Conservation (phyloP, 2,329 filamentous ascomycete species). For the Fusarium illudens region DNA sequence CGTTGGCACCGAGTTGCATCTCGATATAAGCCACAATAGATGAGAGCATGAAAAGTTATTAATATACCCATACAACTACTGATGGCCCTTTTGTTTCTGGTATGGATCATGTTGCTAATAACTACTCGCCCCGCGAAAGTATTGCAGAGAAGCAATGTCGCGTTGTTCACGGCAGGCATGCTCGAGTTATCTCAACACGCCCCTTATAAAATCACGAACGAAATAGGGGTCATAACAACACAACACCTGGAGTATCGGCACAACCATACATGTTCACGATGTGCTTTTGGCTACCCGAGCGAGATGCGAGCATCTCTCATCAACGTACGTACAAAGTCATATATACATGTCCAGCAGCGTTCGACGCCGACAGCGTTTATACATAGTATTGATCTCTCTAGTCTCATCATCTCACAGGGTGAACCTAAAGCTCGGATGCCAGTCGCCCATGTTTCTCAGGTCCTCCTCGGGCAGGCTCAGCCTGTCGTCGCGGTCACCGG, state of each 20-base stretch:
- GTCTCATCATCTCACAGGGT: conserved; percentile 34
- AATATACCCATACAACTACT: conserved; percentile 41
- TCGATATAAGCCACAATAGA: conserved; percentile 31
- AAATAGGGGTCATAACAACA: background rate
- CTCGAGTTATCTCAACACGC: too few species aligned
- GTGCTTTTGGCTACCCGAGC: background rate
- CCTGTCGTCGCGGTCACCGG: conserved; percentile 44
- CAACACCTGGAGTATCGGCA: background rate
- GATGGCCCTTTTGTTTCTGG: background rate
- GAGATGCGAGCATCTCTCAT: background rate
- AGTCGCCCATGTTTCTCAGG: conserved; percentile 48
- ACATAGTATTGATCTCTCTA: background rate
- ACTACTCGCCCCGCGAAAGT: too few species aligned
- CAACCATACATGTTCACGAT: background rate
- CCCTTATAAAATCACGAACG: background rate
- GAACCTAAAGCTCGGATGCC: conserved; percentile 49
- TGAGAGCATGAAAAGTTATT: conserved; percentile 39
- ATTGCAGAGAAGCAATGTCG: too few species aligned
- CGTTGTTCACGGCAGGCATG: too few species aligned
- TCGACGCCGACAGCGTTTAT: background rate
- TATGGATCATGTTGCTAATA: too few species aligned
- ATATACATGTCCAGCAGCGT: background rate
- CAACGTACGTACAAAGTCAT: background rate
- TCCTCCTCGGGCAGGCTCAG: conserved; percentile 43
- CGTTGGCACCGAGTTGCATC: conserved; percentile 16